phyloP scores from a whole-genome alignment of 345 rosid genomes.

The Turritis glabra region DNA sequence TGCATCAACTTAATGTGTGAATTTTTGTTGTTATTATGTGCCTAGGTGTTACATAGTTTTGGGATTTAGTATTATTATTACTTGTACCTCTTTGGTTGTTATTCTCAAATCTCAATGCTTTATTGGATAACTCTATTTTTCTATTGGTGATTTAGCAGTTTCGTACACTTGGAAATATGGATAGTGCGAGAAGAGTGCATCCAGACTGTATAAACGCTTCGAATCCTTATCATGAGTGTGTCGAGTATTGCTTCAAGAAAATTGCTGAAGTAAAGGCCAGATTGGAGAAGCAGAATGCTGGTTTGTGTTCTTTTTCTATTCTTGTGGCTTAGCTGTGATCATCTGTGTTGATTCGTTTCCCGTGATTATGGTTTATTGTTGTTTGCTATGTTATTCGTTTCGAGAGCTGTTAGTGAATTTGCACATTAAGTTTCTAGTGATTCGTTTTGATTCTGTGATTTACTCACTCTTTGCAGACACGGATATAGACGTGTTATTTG shows the following conservation, averaged over 20 bases:
- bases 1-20: neutral
- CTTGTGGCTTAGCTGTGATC: neutral
- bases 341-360: neutral
- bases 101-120: neutral
- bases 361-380: neutral
- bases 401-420: neutral
- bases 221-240: slow-evolving; percentile 78
- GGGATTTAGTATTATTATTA: neutral
- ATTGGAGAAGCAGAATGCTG: slow-evolving; percentile 44
- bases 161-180: slow-evolving; percentile 34
- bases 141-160: neutral
- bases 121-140: neutral
- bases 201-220: slow-evolving; percentile 69
- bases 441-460: neutral
- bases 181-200: slow-evolving; percentile 55
- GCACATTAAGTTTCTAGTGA: neutral
- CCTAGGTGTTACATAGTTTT: neutral
- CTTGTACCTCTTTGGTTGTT: neutral
- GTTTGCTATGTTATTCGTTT: neutral
- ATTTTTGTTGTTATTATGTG: neutral
- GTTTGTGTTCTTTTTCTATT: slow-evolving; percentile 29
- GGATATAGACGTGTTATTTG: neutral
- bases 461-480: neutral
- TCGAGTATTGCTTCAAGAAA: slow-evolving; percentile 73
- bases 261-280: slow-evolving; percentile 66